These are phyloP conservation scores for sunflower (Helianthus annuus) DNA, from an alignment of 129 eudicot genomes.

Conservation along the genomic window DNA sequence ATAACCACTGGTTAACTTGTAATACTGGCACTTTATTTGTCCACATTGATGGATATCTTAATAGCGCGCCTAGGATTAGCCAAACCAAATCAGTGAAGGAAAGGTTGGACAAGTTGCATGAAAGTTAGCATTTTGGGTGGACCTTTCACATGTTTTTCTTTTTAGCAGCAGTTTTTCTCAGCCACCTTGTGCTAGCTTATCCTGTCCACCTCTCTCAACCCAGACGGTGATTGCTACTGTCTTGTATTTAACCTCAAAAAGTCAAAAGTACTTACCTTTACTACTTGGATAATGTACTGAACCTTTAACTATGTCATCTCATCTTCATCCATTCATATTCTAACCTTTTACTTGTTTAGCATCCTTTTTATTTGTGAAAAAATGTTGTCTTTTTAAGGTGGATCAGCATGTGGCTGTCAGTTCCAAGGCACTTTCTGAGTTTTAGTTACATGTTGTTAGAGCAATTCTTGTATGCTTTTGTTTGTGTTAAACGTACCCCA, in stretches of 20 bases:
- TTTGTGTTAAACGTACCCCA: too few relatives aligned
- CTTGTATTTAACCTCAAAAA: conserved; percentile 32
- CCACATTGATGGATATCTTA: not conserved
- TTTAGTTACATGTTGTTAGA: conserved; percentile 9
- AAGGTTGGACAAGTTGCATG: conserved; percentile 24
- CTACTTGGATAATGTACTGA: conserved; percentile 21
- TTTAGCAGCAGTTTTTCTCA: conserved; percentile 34
- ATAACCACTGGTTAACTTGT: too few relatives aligned
- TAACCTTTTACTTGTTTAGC: conserved; percentile 26
- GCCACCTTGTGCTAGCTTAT: conserved; percentile 30
- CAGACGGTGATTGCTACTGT: conserved; percentile 19
- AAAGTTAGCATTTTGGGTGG: conserved; percentile 28
- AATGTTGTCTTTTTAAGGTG: not conserved
- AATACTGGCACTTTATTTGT: not conserved
- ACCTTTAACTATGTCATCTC: conserved; percentile 15
- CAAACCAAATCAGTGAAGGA: conserved; percentile 11
- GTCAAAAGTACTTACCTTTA: conserved; percentile 14
- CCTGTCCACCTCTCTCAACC: conserved; percentile 32
- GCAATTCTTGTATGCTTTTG: not conserved
- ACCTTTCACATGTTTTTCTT: conserved; percentile 37
- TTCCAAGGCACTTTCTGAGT: conserved; percentile 9
- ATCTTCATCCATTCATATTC: not conserved
- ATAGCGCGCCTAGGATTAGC: not conserved
- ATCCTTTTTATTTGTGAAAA: not conserved
- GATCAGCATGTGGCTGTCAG: not conserved